Evolutionary conservation across 345 rosid genomes (phyloP).

Genomic region (Syzygium oleosum): DNA sequence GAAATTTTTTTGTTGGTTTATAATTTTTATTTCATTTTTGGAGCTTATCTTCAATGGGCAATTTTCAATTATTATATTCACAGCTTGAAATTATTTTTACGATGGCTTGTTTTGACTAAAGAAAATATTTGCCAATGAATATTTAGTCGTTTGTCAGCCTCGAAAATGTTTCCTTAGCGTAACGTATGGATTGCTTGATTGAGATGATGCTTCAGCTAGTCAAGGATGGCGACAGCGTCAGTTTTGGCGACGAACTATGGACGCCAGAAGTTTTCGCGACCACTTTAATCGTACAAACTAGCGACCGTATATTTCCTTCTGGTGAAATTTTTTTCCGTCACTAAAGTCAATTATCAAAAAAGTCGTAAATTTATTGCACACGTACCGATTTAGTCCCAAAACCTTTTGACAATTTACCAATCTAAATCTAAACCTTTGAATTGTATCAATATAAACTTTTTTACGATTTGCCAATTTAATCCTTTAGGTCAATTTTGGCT

Average conservation of each 20-base stretch:
- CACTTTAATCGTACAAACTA: background rate
- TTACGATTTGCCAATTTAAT: background rate
- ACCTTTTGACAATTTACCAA: background rate
- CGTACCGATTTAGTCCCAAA: background rate
- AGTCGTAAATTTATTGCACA: background rate
- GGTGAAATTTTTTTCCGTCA: too few species aligned
- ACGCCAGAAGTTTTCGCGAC: background rate
- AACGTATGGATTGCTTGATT: background rate
- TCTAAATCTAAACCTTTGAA: accelerated
- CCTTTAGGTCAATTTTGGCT: accelerated
- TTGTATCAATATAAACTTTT: too few species aligned
- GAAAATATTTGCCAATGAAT: background rate
- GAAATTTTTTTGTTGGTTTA: background rate
- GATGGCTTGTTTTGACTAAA: background rate
- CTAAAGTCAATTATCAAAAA: background rate
- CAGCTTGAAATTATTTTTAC: background rate
- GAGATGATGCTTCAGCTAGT: background rate
- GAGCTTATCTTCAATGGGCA: background rate
- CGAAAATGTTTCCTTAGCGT: background rate
- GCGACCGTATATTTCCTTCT: too few species aligned
- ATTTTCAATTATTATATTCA: background rate
- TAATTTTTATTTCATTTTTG: background rate
- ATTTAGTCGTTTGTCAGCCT: background rate
- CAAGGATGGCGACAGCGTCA: background rate
- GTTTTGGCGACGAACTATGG: background rate